A percentile compares a stretch with the other conserved stretches of the same genome.
Conservation (phyloP, 2,329 filamentous ascomycete species). For the Aspergillus felis region DNA sequence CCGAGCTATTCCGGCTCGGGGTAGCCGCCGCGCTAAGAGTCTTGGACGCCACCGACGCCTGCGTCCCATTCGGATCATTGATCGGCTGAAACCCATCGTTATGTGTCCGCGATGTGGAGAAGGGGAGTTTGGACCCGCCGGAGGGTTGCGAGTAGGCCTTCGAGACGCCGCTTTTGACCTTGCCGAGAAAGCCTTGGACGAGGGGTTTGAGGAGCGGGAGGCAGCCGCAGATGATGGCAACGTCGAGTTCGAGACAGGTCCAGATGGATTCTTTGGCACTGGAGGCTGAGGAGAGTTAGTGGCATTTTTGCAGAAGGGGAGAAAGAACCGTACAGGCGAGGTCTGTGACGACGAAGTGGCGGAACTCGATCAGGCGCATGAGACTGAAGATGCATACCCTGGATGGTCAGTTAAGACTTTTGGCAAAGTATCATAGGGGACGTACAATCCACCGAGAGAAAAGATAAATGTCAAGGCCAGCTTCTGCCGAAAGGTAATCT, state of each 20-base stretch:
- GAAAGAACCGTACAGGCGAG: constrained; percentile 4
- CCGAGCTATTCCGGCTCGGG: not conserved
- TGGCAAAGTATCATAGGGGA: too few species aligned
- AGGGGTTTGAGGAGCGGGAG: constrained; percentile 16
- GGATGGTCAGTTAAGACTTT: not conserved
- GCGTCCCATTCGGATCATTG: not conserved
- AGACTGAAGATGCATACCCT: constrained; percentile 21
- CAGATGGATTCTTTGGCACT: constrained; percentile 21
- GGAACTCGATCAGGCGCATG: constrained; percentile 12
- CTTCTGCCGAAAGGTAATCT: constrained; percentile 9
- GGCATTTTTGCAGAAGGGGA: not conserved
- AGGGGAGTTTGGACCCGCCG: constrained; percentile 4
- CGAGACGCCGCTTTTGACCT: constrained; percentile 3
- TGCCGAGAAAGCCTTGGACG: constrained; percentile 8
- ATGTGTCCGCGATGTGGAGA: not conserved
- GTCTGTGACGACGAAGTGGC: constrained; percentile 7
- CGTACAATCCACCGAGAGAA: constrained; percentile 7
- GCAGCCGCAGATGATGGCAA: constrained; percentile 19
- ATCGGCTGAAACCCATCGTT: constrained; percentile 9
- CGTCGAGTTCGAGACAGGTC: constrained; percentile 19
- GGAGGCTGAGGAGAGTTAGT: constrained; percentile 5
- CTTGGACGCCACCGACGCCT: too few species aligned
- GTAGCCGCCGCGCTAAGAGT: not conserved
- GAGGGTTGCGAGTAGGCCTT: constrained; percentile 1
- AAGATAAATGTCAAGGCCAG: constrained; percentile 8